phyloP scores from a whole-genome alignment of 805 yeast species.

The Starmerella stigmatis region DNA sequence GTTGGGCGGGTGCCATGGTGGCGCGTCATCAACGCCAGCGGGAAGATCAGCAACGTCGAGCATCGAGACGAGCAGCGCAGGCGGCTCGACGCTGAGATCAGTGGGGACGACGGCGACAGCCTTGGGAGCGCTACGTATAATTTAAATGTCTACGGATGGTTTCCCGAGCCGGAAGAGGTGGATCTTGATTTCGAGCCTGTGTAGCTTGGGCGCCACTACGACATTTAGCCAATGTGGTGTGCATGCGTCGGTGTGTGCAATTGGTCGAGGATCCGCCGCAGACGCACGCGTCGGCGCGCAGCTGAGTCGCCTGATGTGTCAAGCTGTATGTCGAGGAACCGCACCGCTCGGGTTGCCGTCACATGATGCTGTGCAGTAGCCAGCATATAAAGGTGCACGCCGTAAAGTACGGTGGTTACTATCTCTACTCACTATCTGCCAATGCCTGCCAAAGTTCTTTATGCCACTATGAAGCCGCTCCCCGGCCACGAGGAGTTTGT shows the following conservation, averaged over 20 bases:
- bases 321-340: not conserved
- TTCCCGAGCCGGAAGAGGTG: slow-evolving; percentile 36
- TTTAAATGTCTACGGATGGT: slow-evolving; percentile 54
- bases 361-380: slow-evolving; percentile 4
- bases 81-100: slow-evolving; percentile 39
- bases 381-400: no score
- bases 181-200: slow-evolving; percentile 17
- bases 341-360: not conserved
- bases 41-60: slow-evolving; percentile 44
- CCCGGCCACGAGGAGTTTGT: slow-evolving; percentile 24
- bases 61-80: slow-evolving; percentile 41
- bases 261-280: no score
- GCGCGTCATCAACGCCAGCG: slow-evolving; percentile 59
- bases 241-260: no score
- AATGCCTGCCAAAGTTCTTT: slow-evolving; percentile 19
- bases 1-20: slow-evolving; percentile 59
- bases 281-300: not conserved
- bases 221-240: no score
- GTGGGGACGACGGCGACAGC: slow-evolving; percentile 25
- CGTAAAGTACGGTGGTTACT: no score
- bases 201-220: no score
- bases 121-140: slow-evolving; percentile 28
- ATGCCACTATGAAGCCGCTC: slow-evolving; percentile 24
- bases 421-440: no score
- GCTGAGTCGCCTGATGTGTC: not conserved